These are phyloP conservation scores for Falciphora oryzae DNA, from an alignment of 2,329 filamentous ascomycete species.

Conservation along the genomic window DNA sequence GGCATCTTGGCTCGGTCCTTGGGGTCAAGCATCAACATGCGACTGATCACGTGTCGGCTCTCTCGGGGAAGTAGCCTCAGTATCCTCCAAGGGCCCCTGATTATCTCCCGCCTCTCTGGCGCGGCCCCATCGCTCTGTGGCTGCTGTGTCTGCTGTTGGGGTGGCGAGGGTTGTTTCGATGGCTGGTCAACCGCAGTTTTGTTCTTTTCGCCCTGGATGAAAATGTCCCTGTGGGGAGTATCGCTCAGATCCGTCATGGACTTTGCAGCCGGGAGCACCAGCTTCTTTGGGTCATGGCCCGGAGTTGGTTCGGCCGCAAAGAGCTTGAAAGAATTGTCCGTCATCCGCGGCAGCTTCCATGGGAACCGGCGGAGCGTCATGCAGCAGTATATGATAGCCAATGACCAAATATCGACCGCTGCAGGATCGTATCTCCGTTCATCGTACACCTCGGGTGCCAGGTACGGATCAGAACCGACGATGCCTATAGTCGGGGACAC, in stretches of 20 bases:
- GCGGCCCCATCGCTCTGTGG: constrained; percentile 11
- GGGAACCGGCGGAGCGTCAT: constrained; percentile 95
- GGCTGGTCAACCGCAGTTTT: constrained; percentile 11
- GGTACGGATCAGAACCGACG: constrained; percentile 85
- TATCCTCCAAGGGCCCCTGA: constrained; percentile 89
- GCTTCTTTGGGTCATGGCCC: constrained; percentile 54
- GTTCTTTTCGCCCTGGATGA: constrained; percentile 13
- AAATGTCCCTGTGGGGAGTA: constrained; percentile 17
- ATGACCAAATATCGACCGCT: constrained; percentile 93
- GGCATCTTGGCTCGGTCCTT: constrained; percentile 76
- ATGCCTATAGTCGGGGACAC: constrained; percentile 37
- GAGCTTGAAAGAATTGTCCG: constrained; percentile 91
- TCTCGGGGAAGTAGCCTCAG: constrained; percentile 83
- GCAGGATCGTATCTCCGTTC: constrained; percentile 89
- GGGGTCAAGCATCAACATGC: constrained; percentile 88
- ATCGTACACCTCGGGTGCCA: constrained; percentile 95
- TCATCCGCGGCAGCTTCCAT: constrained; percentile 89
- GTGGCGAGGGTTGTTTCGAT: constrained; percentile 12
- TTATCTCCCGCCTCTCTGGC: constrained; percentile 65
- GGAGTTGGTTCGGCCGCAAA: constrained; percentile 83
- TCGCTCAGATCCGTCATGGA: constrained; percentile 9
- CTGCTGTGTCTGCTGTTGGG: constrained; percentile 9
- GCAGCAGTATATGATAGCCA: constrained; percentile 98
- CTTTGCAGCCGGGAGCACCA: constrained; percentile 32
- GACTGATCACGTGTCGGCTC: constrained; percentile 79